These are phyloP conservation scores for Moesziomyces aphidis DNA, from an alignment of 1,284 basidiomycete species.

Conservation along the genomic window DNA sequence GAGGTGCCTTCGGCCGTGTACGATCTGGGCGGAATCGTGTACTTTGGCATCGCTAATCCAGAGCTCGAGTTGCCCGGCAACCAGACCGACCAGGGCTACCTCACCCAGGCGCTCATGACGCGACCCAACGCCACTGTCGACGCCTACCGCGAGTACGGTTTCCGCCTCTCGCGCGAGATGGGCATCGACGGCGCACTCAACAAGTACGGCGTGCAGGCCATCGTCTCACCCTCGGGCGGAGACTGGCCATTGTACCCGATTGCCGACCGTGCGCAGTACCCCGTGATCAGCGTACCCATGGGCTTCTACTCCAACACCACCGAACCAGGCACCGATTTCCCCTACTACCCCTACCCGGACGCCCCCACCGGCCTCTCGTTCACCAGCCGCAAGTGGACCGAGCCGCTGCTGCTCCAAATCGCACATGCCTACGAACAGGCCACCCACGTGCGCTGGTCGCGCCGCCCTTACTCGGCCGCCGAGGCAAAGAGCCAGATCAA, in stretches of 20 bases:
- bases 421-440: constrained; percentile 78
- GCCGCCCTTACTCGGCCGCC: constrained; percentile 73
- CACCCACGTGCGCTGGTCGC: constrained; percentile 73
- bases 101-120: constrained; percentile 31
- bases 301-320: constrained; percentile 34
- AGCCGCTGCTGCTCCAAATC: constrained; percentile 74
- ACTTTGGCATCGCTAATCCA: constrained; percentile 29
- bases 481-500: constrained; percentile 75
- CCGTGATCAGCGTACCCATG: constrained; percentile 36
- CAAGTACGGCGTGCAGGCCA: constrained; percentile 8
- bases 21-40: constrained; percentile 34
- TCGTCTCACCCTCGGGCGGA: constrained; percentile 26
- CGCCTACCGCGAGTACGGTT: constrained; percentile 13
- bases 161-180: constrained; percentile 8
- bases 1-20: constrained; percentile 29
- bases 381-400: constrained; percentile 75
- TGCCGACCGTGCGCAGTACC: constrained; percentile 29
- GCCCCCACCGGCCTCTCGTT: constrained; percentile 76
- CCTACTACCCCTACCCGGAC: constrained; percentile 25
- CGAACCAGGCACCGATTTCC: constrained; percentile 9
- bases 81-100: constrained; percentile 36
- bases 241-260: constrained; percentile 24
- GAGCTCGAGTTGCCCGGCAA: constrained; percentile 18
- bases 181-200: constrained; percentile 27
- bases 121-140: constrained; percentile 34